A percentile compares a stretch with the other conserved stretches of the same genome.
Evolutionary conservation across 2,329 filamentous ascomycete species (phyloP).

Genomic region (Aspergillus tubingensis): DNA sequence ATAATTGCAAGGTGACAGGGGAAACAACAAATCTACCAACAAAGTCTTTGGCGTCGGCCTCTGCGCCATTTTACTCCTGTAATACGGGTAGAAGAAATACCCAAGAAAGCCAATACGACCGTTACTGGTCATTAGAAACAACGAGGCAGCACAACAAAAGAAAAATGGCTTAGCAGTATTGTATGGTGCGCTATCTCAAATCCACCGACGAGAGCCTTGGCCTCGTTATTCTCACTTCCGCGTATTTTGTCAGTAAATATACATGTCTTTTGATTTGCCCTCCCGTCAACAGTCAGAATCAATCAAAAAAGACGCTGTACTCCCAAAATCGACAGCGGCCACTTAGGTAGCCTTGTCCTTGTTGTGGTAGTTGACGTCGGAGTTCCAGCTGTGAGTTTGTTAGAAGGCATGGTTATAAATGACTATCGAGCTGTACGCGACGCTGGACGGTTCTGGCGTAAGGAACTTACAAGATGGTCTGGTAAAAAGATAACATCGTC

Average conservation of each 20-base stretch:
- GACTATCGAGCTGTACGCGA: not conserved
- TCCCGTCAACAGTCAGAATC: conserved; percentile 5
- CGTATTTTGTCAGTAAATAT: conserved; percentile 31
- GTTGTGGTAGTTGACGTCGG: conserved; percentile 95
- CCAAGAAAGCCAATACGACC: not conserved
- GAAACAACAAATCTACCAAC: too few species aligned
- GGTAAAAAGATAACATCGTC: conserved; percentile 10
- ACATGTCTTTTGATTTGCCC: conserved; percentile 26
- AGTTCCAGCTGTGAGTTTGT: conserved; percentile 74
- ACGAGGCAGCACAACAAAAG: conserved; percentile 13
- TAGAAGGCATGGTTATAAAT: conserved; percentile 11
- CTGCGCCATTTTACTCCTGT: not conserved
- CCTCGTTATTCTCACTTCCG: conserved; percentile 13
- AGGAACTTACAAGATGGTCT: conserved; percentile 67
- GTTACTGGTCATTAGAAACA: not conserved
- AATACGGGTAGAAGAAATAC: not conserved
- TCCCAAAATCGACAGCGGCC: not conserved
- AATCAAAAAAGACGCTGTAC: conserved; percentile 7
- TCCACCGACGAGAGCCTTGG: not conserved
- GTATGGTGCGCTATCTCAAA: conserved; percentile 21
- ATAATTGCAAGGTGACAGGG: not conserved
- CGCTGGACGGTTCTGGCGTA: not conserved
- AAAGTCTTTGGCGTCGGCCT: too few species aligned
- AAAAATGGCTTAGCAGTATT: conserved; percentile 18
- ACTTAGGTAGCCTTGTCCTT: conserved; percentile 67